phyloP scores from a whole-genome alignment of 345 rosid genomes.

The Ceriops tagal region DNA sequence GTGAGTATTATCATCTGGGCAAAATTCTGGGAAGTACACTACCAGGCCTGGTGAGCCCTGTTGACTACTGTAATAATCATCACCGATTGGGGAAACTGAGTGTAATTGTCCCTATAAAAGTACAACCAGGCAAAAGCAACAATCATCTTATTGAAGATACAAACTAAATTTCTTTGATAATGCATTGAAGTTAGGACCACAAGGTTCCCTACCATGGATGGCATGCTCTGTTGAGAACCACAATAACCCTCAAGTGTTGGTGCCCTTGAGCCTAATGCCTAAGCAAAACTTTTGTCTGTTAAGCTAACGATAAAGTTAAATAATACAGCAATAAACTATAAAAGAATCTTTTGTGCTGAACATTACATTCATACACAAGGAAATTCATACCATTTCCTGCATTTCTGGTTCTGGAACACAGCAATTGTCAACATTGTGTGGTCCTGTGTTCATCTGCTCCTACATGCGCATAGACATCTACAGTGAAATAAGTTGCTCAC shows the following conservation, averaged over 20 bases:
- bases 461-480: slow-evolving; percentile 2
- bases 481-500: background rate
- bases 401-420: slow-evolving; percentile 45
- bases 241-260: slow-evolving; percentile 40
- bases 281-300: slow-evolving; percentile 1
- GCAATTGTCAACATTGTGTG: slow-evolving; percentile 33
- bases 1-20: background rate
- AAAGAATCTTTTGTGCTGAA: slow-evolving; percentile 1
- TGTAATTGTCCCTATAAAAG: slow-evolving; percentile 28
- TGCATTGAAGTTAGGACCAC: background rate
- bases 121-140: background rate
- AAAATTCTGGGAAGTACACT: background rate
- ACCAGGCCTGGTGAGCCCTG: slow-evolving; percentile 38
- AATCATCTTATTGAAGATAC: slow-evolving; percentile 2
- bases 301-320: slow-evolving; percentile 9
- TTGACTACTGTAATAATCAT: slow-evolving; percentile 43
- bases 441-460: slow-evolving; percentile 48
- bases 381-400: slow-evolving; percentile 33
- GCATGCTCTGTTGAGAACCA: slow-evolving; percentile 39
- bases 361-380: background rate
- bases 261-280: slow-evolving; percentile 49
- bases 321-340: background rate
- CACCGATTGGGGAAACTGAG: slow-evolving; percentile 32
- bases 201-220: slow-evolving; percentile 39
- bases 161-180: slow-evolving; percentile 2